Evolutionary conservation across 2,329 filamentous ascomycete species (phyloP), one percentile per base, ranked within the genome.

Genomic region (Polytolypa hystricis): DNA sequence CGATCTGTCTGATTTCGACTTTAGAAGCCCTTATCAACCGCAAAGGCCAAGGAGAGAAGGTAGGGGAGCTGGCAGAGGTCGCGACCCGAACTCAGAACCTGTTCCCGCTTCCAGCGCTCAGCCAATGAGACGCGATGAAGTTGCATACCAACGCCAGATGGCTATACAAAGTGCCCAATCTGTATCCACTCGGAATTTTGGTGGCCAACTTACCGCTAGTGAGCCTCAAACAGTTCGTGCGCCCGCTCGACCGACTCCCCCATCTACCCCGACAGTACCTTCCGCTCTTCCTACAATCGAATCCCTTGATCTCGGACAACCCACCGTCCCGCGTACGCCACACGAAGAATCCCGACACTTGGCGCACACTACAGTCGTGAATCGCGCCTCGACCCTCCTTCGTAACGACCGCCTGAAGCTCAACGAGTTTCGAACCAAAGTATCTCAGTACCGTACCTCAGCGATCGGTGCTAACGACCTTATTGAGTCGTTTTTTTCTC

Each of bases 131-230:
- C 70, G 91, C 53, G 91, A 93, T 45, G 85, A 96, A 58, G 65
- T 94, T 36, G 89, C 91, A 2, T 93, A 85, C 56, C 89, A 96
- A 53, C 73, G 91, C 34, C 85, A 93, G 52, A 78, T 93, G 69
- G 87, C 86, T 27, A 85, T 96, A 33, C 86, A 93, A 49, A 87
- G 79, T 33, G 80, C 85, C 1, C 85, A 93, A 52, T 84, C 85
- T 0, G 73, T 84, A 0, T 77, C 83, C 0, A 79, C 74, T 30
- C 75, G 86, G 29, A 85, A 77, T 2, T 95, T 95, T 63, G 86
- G 87, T 29, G 85, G 86, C 5, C 80, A 85, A 49, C 71, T 94
- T 34, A 84, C 81, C n/a, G 57, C 70, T 14, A 53, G 60, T 35
- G 58, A 70, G 29, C 52, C 62, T 5, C 32, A 42, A 38, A 59